Evolutionary conservation across 805 yeast species (phyloP), one percentile per base, ranked within the genome.

Genomic region (Candida mattraensis): DNA sequence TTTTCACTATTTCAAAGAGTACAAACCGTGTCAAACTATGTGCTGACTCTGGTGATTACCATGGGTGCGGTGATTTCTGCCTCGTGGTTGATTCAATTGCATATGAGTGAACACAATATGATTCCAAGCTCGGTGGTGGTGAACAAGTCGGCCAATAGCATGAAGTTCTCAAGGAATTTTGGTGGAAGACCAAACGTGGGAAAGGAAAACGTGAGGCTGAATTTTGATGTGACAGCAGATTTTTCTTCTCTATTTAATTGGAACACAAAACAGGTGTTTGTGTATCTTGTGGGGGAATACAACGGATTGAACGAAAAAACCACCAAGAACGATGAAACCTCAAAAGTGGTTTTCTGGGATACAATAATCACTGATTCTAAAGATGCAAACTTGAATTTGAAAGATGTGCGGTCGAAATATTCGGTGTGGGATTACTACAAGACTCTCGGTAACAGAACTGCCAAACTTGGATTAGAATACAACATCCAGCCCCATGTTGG

Each of bases 221-320:
- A 64, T 9, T 88, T 93, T 53, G 95, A 87, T 56, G 64, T 93
- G 30, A 77, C 76, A 5, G 68, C 76, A 1, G 96, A 91, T 60
- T 68, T 91, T 43, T 57, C 85, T 2, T 80, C 87, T 2, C 69
- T 93, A 34, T 89, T 89, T 73, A 88, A 84, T 61, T 91, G 97
- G 96, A 93, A 91, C 63, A 93, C 99, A 9, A 91, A 91, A 57
- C 98, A 91, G 61, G 79, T 91, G n/a, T 91, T 93, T 53, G 85
- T 83, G 5, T 93, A 91, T 53, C 68, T 93, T 44, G 85, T 94
- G 3, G 95, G 94, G 2, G 91, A 87, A 54, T 89, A 89, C 51
- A 66, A 69, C 12, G 78, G 78, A 9, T 26, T 45, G 53, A 69
- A 26, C 70, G 67, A 1, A 54, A 53, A 33, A 50, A 61, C 39